These are phyloP conservation scores for Suhomyces sp. DNA, from an alignment of 805 yeast genomes.

Conservation along the genomic window DNA sequence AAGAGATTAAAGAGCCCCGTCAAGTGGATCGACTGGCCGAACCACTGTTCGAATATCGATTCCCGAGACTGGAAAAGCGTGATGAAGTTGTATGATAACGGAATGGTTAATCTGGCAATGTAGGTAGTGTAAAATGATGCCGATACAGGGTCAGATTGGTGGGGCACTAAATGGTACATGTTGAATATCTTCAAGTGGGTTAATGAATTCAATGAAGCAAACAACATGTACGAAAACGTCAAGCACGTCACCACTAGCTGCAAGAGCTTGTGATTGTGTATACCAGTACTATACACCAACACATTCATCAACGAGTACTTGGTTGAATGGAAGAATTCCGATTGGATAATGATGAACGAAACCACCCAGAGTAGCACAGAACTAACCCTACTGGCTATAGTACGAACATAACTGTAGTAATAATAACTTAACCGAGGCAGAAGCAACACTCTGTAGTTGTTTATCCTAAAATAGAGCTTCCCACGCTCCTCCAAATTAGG, in stretches of 20 bases:
- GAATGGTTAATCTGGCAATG: constrained; percentile 77
- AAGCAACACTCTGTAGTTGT: constrained; percentile 16
- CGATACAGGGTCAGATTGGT: constrained; percentile 70
- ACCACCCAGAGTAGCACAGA: constrained; percentile 42
- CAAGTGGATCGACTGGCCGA: constrained; percentile 71
- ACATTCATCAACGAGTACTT: constrained; percentile 57
- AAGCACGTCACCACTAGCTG: constrained; percentile 42
- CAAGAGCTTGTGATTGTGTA: constrained; percentile 19
- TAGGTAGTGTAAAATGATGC: constrained; percentile 76
- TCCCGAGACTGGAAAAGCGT: constrained; percentile 55
- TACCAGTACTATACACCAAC: constrained; percentile 34
- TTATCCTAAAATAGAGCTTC: constrained; percentile 19
- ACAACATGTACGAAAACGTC: constrained; percentile 60
- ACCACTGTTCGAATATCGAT: constrained; percentile 64
- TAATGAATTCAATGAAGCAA: constrained; percentile 63
- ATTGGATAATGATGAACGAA: constrained; percentile 60
- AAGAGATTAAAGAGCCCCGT: constrained; percentile 70
- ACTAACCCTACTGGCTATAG: constrained; percentile 41
- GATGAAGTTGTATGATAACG: constrained; percentile 74
- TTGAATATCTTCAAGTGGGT: constrained; percentile 69
- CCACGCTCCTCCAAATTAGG: constrained; percentile 14
- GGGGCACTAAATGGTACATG: constrained; percentile 70
- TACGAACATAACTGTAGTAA: constrained; percentile 43
- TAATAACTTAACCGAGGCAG: constrained; percentile 42
- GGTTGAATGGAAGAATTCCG: constrained; percentile 74